Evolutionary conservation across 1,284 basidiomycete species (phyloP), one percentile per base, ranked within the genome.

Genomic region (Moesziomyces globuligerus): DNA sequence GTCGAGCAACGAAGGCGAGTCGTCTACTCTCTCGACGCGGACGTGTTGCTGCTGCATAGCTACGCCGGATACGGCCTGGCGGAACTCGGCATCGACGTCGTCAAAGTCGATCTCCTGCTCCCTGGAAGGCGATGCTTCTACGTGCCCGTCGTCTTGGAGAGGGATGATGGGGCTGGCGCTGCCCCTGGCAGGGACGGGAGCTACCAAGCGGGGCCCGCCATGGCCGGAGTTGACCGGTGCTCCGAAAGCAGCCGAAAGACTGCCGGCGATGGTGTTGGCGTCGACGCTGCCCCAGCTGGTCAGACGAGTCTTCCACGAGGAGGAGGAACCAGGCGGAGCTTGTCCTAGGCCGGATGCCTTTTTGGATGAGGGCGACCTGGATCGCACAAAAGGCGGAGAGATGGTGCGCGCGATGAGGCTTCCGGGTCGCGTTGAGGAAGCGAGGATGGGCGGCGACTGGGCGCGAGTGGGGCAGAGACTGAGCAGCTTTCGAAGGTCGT

Each of bases 401-500:
- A 66, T 66, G 48, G 62, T 48, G 20, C 62, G 62, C 32, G 51
- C 56, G 25, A 66, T 66, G 17, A 59, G 42, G 26, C 55, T 34
- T 25, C 25, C 34, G 0, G 60, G 34, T 5, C 44, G 38, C 2
- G 51, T 21, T 18, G 47, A 24, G 11, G 54, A 26, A 18, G 26
- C 46, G 15, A 36, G 46, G 24, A 66, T 66, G 39, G 62, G 62
- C 17, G 62, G 56, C 18, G 51, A 55, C 41, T 66, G 50, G n/a
- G 62, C 62, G 2, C 62, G 62, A 18, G 43, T 40, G 4, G 58
- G 55, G 42, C 51, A 51, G 36, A 67, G 42, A 32, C 53, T 60
- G 45, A 69, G 59, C 44, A 70, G 49, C 25, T 65, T 70, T 38
- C 61, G 60, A 1, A 70, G 49, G 15, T 60, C 60, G n/a, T 54